Evolutionary conservation across 371 early-diverging fungal genomes (phyloP), one percentile per base, ranked within the genome.

Genomic region (Mortierella sp.): DNA sequence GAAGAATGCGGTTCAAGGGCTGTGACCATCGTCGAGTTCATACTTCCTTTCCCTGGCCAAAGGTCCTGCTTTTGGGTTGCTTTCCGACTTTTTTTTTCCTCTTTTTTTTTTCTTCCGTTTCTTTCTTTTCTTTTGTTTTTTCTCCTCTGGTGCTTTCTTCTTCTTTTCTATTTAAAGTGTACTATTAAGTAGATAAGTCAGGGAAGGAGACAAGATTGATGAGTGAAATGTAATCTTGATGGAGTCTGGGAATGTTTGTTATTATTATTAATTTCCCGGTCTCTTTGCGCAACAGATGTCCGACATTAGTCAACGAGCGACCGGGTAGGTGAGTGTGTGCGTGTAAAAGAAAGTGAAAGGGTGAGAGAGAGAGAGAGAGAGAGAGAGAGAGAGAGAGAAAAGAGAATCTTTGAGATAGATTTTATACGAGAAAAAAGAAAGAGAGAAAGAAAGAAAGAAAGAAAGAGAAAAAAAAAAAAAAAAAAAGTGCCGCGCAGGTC

Each of bases 211-310:
- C n/a, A n/a, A n/a, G n/a, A n/a, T n/a, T n/a, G n/a, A n/a, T n/a
- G n/a, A n/a, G n/a, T n/a, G n/a, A n/a, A n/a, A n/a, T n/a, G n/a
- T n/a, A 45, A 62, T 16, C 48, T 30, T 48, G 28, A 28, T 1
- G 30, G 28, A 14, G 62, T 25, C 28, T n/a, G 51, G 19, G 47
- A 48, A 11, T n/a, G 26, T 11, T 15, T 46, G 11, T 57, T 46
- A 16, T 50, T 60, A 50, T 51, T 66, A 30, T 26, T 66, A 12
- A 66, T 66, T 66, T 47, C 67, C 21, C 60, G 67, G 9, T 59
- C 51, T 4, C 4, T 48, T 60, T 23, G 66, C 57, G 0, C 60
- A 60, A 11, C 12, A 59, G 43, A 37, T 66, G 43, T 60, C 60
- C 23, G 59, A 50, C 0, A 59, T 51, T 43, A 44, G 58, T 43